These are phyloP conservation scores for Apium graveolens DNA, from an alignment of 129 eudicot genomes.

Conservation along the genomic window DNA sequence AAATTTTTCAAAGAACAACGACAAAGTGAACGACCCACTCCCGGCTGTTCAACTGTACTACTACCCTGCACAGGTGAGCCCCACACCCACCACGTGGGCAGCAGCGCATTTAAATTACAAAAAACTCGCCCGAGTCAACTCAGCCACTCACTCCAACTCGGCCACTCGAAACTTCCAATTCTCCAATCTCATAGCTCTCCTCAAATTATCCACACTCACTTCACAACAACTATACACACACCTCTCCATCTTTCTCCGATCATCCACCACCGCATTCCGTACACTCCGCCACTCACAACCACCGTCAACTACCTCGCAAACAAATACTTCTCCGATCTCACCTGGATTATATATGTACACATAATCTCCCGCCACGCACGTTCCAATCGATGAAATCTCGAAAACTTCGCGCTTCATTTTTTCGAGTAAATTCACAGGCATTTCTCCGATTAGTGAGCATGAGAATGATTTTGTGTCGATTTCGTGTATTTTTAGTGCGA, in stretches of 20 bases:
- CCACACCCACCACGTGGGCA: not conserved
- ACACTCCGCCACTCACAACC: conserved; percentile 38
- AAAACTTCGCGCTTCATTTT: conserved; percentile 14
- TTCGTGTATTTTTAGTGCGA: conserved; percentile 23
- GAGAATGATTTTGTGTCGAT: conserved; percentile 16
- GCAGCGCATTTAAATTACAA: not conserved
- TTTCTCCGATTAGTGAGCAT: conserved; percentile 26
- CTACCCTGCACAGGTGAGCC: too few species aligned
- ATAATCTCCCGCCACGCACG: conserved; percentile 19
- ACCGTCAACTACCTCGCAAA: conserved; percentile 29
- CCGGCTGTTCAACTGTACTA: too few species aligned
- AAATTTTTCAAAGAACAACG: too few species aligned
- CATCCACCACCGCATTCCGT: conserved; percentile 14
- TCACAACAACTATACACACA: conserved; percentile 24
- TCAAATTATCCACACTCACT: conserved; percentile 32
- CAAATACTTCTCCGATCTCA: conserved; percentile 21
- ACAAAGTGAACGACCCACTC: too few species aligned
- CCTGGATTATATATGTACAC: conserved; percentile 17
- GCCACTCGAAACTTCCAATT: conserved; percentile 3
- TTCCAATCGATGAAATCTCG: conserved; percentile 24
- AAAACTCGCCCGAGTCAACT: conserved; percentile 1
- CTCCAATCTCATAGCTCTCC: conserved; percentile 22
- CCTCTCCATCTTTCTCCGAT: conserved; percentile 18
- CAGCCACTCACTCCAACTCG: not conserved
- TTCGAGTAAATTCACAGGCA: conserved; percentile 18